Evolutionary conservation across 805 yeast genomes (phyloP).

Genomic region (Candida xiaguanensis): DNA sequence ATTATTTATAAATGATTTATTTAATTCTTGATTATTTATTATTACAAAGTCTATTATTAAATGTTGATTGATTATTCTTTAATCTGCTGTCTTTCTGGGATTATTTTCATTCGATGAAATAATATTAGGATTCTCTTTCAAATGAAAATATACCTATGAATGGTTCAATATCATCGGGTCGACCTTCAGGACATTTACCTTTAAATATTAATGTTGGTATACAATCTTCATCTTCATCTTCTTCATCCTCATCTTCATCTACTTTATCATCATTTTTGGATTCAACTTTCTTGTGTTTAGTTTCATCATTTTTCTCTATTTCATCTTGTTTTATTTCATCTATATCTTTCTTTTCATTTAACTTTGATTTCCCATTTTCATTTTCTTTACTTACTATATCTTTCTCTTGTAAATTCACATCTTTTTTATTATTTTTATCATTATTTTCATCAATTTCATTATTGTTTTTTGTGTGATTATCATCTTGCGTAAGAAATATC

Average conservation of each 20-base stretch:
- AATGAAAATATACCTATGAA: constrained; percentile 54
- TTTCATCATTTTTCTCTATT: neutral
- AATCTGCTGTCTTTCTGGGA: too few species aligned
- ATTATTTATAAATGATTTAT: too few species aligned
- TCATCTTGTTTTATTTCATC: constrained; percentile 5
- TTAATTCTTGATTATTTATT: too few species aligned
- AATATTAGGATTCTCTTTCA: constrained; percentile 30
- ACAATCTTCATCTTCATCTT: constrained; percentile 31
- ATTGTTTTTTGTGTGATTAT: constrained; percentile 5
- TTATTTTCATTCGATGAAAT: too few species aligned
- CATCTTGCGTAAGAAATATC: constrained; percentile 23
- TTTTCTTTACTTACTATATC: too few species aligned
- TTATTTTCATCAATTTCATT: neutral
- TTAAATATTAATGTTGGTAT: constrained; percentile 47
- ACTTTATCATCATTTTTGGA: constrained; percentile 9
- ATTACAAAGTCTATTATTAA: too few species aligned
- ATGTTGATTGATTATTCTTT: too few species aligned
- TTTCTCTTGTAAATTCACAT: too few species aligned
- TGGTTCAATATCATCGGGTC: constrained; percentile 50
- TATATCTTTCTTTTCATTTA: neutral
- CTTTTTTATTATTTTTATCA: neutral
- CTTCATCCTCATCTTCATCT: neutral
- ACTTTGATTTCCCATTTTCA: too few species aligned
- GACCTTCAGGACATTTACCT: constrained; percentile 51
- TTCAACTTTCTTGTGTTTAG: constrained; percentile 9